These are phyloP conservation scores for Populus ilicifolia DNA, from an alignment of 345 rosid species.

Conservation along the genomic window DNA sequence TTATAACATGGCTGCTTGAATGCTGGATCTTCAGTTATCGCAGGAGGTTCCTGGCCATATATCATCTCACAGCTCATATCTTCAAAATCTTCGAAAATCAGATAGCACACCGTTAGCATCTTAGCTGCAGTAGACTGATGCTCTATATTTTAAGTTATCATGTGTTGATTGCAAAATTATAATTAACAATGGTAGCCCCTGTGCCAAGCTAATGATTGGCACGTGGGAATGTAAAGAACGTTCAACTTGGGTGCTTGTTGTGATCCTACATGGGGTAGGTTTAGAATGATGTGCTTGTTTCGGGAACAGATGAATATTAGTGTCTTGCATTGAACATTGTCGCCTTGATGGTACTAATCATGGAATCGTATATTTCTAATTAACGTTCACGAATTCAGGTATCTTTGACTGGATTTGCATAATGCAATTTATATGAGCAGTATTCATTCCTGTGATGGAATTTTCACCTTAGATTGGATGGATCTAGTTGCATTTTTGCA, in stretches of 20 bases:
- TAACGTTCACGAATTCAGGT: conserved; percentile 18
- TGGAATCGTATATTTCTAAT: conserved; percentile 1
- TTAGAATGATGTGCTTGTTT: conserved; percentile 36
- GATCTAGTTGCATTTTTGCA: conserved; percentile 50
- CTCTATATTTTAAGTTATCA: neutral
- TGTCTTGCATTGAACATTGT: conserved; percentile 17
- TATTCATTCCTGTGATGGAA: conserved; percentile 18
- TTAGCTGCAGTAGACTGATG: neutral
- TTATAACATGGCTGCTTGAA: conserved; percentile 77
- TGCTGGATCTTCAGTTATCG: conserved; percentile 64
- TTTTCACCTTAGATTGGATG: conserved; percentile 30
- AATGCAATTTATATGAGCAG: conserved; percentile 2
- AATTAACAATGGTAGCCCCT: neutral
- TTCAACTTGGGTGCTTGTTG: conserved; percentile 21
- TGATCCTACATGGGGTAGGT: conserved; percentile 9
- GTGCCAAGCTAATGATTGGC: conserved; percentile 20
- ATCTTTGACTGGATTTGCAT: conserved; percentile 10
- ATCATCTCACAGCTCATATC: conserved; percentile 94
- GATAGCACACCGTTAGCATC: neutral
- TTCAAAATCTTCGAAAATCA: conserved; percentile 69
- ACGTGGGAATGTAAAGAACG: conserved; percentile 12
- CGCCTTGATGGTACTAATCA: conserved; percentile 19
- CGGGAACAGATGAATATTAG: conserved; percentile 27
- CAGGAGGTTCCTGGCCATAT: conserved; percentile 82
- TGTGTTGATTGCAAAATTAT: neutral